These are phyloP conservation scores for Coemansia javaensis DNA, from an alignment of 192 early-diverging fungal genomes.

Conservation along the genomic window DNA sequence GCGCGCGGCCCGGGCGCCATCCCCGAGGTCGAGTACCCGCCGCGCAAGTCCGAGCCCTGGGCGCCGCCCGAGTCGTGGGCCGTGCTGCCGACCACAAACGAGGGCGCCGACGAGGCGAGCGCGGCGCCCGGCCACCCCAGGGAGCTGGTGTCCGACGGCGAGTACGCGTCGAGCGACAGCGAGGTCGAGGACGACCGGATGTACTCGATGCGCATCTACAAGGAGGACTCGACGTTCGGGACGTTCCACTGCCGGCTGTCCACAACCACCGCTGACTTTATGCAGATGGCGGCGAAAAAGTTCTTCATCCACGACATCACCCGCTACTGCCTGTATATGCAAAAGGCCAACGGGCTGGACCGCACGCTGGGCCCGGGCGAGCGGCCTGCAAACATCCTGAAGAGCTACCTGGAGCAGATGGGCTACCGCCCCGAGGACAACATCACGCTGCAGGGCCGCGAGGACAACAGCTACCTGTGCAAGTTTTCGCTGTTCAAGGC, in stretches of 20 bases:
- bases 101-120: slow-evolving; percentile 34
- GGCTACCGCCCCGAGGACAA: slow-evolving; percentile 76
- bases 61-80: slow-evolving; percentile 71
- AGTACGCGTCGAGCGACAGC: slow-evolving; percentile 26
- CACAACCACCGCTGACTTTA: slow-evolving; percentile 70
- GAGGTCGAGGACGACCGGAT: slow-evolving; percentile 35
- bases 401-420: slow-evolving; percentile 66
- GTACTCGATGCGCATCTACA: slow-evolving; percentile 73
- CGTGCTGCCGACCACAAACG: slow-evolving; percentile 50
- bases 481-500: slow-evolving; percentile 70
- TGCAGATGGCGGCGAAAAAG: slow-evolving; percentile 71
- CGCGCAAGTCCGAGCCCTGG: slow-evolving; percentile 55
- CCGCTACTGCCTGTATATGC: slow-evolving; percentile 41
- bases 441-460: slow-evolving; percentile 71
- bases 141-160: slow-evolving; percentile 24
- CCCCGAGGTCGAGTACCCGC: slow-evolving; percentile 25
- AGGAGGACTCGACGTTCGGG: slow-evolving; percentile 73
- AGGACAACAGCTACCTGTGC: slow-evolving; percentile 81
- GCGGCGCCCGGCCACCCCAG: slow-evolving; percentile 16
- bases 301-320: slow-evolving; percentile 74
- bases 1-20: neutral
- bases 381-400: slow-evolving; percentile 69
- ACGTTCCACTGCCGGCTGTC: slow-evolving; percentile 66
- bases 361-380: slow-evolving; percentile 66
- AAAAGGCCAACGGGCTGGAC: slow-evolving; percentile 56